phyloP scores from a whole-genome alignment of 129 eudicot genomes.

The Ambrosia trifida region DNA sequence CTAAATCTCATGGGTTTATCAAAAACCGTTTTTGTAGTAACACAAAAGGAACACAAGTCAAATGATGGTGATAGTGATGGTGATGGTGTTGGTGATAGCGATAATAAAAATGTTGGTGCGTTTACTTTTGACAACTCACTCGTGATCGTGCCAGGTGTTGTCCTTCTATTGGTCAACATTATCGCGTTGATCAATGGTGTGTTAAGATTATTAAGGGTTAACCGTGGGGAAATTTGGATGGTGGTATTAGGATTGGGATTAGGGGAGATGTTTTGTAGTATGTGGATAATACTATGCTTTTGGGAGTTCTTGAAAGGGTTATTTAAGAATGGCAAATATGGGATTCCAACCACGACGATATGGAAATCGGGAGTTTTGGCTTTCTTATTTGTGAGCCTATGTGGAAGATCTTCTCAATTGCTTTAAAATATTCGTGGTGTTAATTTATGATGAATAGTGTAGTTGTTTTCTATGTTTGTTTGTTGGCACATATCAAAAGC shows the following conservation, averaged over 20 bases:
- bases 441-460: no score
- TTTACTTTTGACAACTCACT: slow-evolving; percentile 25
- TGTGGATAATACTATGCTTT: slow-evolving; percentile 30
- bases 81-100: neutral
- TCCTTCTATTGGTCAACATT: neutral
- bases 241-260: neutral
- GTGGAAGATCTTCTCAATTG: slow-evolving; percentile 22
- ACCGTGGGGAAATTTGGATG: neutral
- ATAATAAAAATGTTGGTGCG: slow-evolving; percentile 24
- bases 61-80: slow-evolving; percentile 17
- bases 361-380: slow-evolving; percentile 43
- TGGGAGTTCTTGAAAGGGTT: slow-evolving; percentile 54
- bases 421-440: neutral
- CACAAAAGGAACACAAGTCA: slow-evolving; percentile 40
- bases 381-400: slow-evolving; percentile 30
- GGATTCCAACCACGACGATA: slow-evolving; percentile 39
- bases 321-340: slow-evolving; percentile 50
- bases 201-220: slow-evolving; percentile 3
- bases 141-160: no score
- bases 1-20: slow-evolving; percentile 49
- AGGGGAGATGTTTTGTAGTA: slow-evolving; percentile 25
- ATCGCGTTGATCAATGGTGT: slow-evolving; percentile 32
- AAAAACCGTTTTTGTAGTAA: slow-evolving; percentile 40
- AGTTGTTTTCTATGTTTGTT: no score
- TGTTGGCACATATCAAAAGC: no score